Conservation (phyloP, 108 stramenopile species). For the Pinguiococcus pyrenoidosus region DNA sequence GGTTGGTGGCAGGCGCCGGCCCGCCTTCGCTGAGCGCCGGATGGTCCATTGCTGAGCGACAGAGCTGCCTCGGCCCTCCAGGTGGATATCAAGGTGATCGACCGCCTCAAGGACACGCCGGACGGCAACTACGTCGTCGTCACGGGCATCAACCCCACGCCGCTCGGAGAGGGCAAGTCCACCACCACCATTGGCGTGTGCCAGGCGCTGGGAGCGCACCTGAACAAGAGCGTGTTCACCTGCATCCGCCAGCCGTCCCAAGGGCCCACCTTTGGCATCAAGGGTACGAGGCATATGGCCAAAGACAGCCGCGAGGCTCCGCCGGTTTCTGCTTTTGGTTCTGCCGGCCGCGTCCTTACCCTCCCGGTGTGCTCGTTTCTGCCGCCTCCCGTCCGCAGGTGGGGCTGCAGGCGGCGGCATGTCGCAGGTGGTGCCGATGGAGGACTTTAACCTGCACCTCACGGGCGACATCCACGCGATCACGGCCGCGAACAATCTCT, state of each 20-base stretch:
- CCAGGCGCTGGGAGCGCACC: slow-evolving; percentile 80
- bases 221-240: slow-evolving; percentile 49
- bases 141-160: slow-evolving; percentile 97
- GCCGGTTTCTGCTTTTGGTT: too few species aligned
- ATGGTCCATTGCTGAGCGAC: too few species aligned
- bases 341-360: too few species aligned
- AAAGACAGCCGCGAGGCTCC: too few species aligned
- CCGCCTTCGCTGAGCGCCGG: too few species aligned
- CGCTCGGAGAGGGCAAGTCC: slow-evolving; percentile 95
- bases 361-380: too few species aligned
- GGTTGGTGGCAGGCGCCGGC: slow-evolving; percentile 38
- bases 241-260: slow-evolving; percentile 60
- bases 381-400: too few species aligned
- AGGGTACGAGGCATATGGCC: too few species aligned
- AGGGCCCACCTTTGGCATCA: slow-evolving; percentile 98
- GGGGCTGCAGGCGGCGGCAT: slow-evolving; percentile 22
- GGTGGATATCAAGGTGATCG: too few species aligned
- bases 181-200: slow-evolving; percentile 56
- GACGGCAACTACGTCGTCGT: slow-evolving; percentile 93
- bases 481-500: slow-evolving; percentile 78
- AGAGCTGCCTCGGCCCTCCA: too few species aligned
- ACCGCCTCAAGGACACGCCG: slow-evolving; percentile 24
- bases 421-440: slow-evolving; percentile 64
- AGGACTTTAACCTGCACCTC: slow-evolving; percentile 96
- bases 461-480: slow-evolving; percentile 94